Conservation (phyloP, 2,329 filamentous ascomycete genomes). For the Ophiocordyceps camponoti-floridani region DNA sequence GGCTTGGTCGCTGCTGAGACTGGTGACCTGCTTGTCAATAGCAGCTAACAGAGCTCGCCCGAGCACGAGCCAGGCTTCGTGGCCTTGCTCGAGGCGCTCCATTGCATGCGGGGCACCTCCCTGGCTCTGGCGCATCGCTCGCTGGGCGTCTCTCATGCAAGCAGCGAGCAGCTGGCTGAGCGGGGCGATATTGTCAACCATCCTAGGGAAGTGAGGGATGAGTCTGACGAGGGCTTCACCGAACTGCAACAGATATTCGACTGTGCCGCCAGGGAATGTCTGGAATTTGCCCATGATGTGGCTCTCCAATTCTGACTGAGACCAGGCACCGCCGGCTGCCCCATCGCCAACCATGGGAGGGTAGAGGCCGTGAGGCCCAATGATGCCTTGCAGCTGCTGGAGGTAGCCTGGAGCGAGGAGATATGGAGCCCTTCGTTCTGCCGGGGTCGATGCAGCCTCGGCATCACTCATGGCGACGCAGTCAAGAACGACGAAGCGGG, state of each 20-base stretch:
- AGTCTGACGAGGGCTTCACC: slow-evolving; percentile 20
- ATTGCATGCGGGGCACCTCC: slow-evolving; percentile 9
- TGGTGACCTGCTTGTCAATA: slow-evolving; percentile 38
- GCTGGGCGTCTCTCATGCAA: slow-evolving; percentile 13
- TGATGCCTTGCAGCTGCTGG: slow-evolving; percentile 18
- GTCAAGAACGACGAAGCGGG: slow-evolving; percentile 34
- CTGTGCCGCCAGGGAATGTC: slow-evolving; percentile 19
- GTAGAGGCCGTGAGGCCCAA: slow-evolving; percentile 5
- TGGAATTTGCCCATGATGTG: slow-evolving; percentile 27
- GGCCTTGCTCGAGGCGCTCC: slow-evolving; percentile 19
- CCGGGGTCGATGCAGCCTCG: not conserved
- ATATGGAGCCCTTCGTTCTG: slow-evolving; percentile 6
- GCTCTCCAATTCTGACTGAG: slow-evolving; percentile 6
- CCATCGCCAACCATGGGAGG: slow-evolving; percentile 4
- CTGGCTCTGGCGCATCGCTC: slow-evolving; percentile 5
- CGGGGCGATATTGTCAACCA: slow-evolving; percentile 23
- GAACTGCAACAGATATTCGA: slow-evolving; percentile 23
- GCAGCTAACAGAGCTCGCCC: slow-evolving; percentile 23
- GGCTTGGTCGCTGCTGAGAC: slow-evolving; percentile 27
- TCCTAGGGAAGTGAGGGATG: slow-evolving; percentile 25
- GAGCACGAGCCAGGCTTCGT: slow-evolving; percentile 24
- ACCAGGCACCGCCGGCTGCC: slow-evolving; percentile 2
- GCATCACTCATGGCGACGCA: slow-evolving; percentile 6
- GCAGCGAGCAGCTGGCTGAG: slow-evolving; percentile 17
- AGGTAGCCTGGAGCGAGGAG: slow-evolving; percentile 21